Percentiles rank a stretch among this genome's conserved stretches.
These are phyloP conservation scores for Hanseniaspora vineae DNA, from an alignment of 805 yeast species.

Conservation along the genomic window DNA sequence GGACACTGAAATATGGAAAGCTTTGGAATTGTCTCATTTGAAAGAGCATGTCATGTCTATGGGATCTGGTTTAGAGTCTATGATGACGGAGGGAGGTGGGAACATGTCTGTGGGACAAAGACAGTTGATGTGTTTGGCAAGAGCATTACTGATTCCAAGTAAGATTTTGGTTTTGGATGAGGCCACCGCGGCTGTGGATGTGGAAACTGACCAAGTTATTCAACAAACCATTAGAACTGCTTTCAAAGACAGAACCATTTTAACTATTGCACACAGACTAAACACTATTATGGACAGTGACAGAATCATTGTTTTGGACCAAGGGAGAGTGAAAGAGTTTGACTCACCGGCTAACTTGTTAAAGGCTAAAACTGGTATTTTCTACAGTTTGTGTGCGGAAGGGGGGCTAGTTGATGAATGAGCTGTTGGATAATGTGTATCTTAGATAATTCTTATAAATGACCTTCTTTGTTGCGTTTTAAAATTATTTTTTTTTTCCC, in stretches of 20 bases:
- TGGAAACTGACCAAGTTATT: constrained; percentile 64
- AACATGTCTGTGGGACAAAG: constrained; percentile 69
- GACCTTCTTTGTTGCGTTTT: neutral
- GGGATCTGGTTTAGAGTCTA: constrained; percentile 40
- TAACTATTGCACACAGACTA: constrained; percentile 77
- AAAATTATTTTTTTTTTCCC: no score
- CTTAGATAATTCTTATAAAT: neutral
- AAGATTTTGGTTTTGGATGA: constrained; percentile 65
- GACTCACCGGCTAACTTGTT: constrained; percentile 60
- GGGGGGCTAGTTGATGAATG: constrained; percentile 45
- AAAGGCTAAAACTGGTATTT: constrained; percentile 51
- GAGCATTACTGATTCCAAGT: constrained; percentile 56
- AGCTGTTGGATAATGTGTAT: neutral
- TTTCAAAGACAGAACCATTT: constrained; percentile 62
- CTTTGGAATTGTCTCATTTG: constrained; percentile 65
- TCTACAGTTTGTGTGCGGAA: constrained; percentile 69
- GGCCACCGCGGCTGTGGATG: constrained; percentile 85
- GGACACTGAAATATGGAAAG: constrained; percentile 78
- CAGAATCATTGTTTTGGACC: constrained; percentile 59
- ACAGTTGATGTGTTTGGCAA: constrained; percentile 68
- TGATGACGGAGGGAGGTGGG: constrained; percentile 53
- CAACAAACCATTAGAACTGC: constrained; percentile 70
- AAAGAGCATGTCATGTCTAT: constrained; percentile 51
- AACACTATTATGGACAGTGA: constrained; percentile 78
- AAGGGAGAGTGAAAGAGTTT: constrained; percentile 65